Base-by-base conservation (phyloP, 306 rosid genomes). In the Begonia peltatifolia region DNA sequence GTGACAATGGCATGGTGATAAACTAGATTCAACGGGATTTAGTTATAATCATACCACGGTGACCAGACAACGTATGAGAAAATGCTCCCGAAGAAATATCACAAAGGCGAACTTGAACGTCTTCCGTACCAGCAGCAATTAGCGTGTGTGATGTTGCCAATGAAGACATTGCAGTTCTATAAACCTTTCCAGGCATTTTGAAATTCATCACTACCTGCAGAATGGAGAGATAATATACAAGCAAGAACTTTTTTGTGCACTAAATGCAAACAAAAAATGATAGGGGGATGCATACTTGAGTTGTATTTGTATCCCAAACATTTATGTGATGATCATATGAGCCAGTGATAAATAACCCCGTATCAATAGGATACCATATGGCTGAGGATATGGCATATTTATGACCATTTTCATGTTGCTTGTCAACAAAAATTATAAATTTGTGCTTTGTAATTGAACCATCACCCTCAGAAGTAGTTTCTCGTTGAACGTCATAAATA, bases 71-170 rank as follows among this genome's bases (percentile, higher is more conserved):
- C 14, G 94, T 90, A 64, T 90, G 94, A 80, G 92, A 66, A 68
- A 83, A 83, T 23, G 94, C 94, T 41, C 99, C 99, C 0, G 99
- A 80, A 63, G 94, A 67, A 64, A 90, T 81, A 79, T 90, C 95
- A 68, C 99, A 90, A 43, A 90, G 95, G 56, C 95, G 94, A 58
- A 90, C 99, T 58, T 90, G 99, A 9, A 90, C 99, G 69, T 90
- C 99, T 65, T 86, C 92, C n/a, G 99, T 83, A 42, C 75, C 95
- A 46, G 83, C 88, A 36, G 94, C 99, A 52, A 90, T 74, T 42
- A 90, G 78, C 88, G 74, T 90, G 68, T 90, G 94, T 17, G 95
- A 83, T 11, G 88, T 80, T 43, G 99, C 83, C 61, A 86, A n/a
- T 1, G 87, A 53, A 14, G 95, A 90, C 95, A 90, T 86, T 52